These are phyloP conservation scores for Juglanconis sp. DNA, from an alignment of 2,329 filamentous ascomycete genomes.

Conservation along the genomic window DNA sequence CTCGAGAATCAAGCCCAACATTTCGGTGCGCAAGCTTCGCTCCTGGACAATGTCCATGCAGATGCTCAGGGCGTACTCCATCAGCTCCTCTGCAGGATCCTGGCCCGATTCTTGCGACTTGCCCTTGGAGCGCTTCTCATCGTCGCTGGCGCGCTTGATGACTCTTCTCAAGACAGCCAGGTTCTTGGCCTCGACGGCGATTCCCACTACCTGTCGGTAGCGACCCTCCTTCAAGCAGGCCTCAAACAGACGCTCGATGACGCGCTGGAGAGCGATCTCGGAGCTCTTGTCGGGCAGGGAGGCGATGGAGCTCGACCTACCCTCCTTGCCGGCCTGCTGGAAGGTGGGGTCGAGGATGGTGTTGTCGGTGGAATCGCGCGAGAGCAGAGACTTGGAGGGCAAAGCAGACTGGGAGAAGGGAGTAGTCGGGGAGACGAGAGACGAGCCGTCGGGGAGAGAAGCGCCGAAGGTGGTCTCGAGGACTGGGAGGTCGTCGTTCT, in stretches of 20 bases:
- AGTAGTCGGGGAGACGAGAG: slow-evolving; percentile 81
- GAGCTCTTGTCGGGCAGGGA: slow-evolving; percentile 67
- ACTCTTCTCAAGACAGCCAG: slow-evolving; percentile 81
- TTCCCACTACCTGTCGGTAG: slow-evolving; percentile 94
- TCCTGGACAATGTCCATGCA: slow-evolving; percentile 99
- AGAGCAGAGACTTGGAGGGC: slow-evolving; percentile 93
- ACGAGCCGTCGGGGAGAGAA: slow-evolving; percentile 63
- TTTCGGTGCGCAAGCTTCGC: slow-evolving; percentile 76
- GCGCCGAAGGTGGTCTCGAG: slow-evolving; percentile 77
- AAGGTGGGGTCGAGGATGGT: slow-evolving; percentile 58
- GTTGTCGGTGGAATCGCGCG: slow-evolving; percentile 68
- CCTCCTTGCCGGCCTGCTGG: slow-evolving; percentile 50
- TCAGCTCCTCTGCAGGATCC: slow-evolving; percentile 78
- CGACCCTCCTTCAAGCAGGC: slow-evolving; percentile 80
- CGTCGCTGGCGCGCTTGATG: slow-evolving; percentile 84
- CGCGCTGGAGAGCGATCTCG: slow-evolving; percentile 73
- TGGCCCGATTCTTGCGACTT: slow-evolving; percentile 50
- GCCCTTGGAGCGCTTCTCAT: slow-evolving; percentile 70
- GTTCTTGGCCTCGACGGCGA: slow-evolving; percentile 92
- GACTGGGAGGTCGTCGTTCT: slow-evolving; percentile 55
- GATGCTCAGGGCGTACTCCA: slow-evolving; percentile 94
- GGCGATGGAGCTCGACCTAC: slow-evolving; percentile 58
- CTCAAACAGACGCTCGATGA: slow-evolving; percentile 89
- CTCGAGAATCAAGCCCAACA: slow-evolving; percentile 87
- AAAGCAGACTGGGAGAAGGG: slow-evolving; percentile 93